Evolutionary conservation across 495 filamentous ascomycete genomes (phyloP).

Genomic region (Tuber melanosporum): DNA sequence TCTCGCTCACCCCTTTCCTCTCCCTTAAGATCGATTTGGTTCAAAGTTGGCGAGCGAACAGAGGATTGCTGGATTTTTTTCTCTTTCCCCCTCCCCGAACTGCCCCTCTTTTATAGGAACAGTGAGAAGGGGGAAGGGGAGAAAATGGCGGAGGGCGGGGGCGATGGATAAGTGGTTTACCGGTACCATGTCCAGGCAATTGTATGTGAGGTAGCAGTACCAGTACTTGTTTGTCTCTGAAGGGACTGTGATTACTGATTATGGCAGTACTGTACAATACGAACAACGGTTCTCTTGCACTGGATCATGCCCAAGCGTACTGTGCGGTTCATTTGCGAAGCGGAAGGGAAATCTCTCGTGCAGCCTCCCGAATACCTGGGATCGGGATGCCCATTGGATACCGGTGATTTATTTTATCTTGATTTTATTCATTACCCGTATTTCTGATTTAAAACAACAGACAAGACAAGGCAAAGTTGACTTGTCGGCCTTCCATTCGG

Average conservation of each 20-base stretch:
- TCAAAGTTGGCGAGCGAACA: not conserved
- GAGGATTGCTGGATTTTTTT: not conserved
- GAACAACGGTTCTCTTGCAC: not conserved
- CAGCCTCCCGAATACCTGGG: not conserved
- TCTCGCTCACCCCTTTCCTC: not conserved
- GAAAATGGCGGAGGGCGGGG: not conserved
- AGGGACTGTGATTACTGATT: constrained; percentile 3
- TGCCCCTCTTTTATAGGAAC: not conserved
- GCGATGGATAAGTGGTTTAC: not conserved
- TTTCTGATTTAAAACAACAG: not conserved
- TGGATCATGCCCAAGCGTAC: not conserved
- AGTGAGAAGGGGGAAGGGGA: not conserved
- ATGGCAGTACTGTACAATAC: not conserved
- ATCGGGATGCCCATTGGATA: not conserved
- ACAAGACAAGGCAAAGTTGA: constrained; percentile 4
- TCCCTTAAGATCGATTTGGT: not conserved
- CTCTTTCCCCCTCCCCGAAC: not conserved
- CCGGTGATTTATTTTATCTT: not conserved
- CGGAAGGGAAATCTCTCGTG: constrained; percentile 1
- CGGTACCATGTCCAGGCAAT: not conserved
- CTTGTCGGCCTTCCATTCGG: constrained; percentile 31
- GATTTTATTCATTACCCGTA: not conserved
- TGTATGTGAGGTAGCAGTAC: not conserved
- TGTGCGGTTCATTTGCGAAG: not conserved
- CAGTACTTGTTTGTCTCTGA: constrained; percentile 1